Conservation (phyloP, 1,284 basidiomycete genomes). For the Apiotrichum sp. region DNA sequence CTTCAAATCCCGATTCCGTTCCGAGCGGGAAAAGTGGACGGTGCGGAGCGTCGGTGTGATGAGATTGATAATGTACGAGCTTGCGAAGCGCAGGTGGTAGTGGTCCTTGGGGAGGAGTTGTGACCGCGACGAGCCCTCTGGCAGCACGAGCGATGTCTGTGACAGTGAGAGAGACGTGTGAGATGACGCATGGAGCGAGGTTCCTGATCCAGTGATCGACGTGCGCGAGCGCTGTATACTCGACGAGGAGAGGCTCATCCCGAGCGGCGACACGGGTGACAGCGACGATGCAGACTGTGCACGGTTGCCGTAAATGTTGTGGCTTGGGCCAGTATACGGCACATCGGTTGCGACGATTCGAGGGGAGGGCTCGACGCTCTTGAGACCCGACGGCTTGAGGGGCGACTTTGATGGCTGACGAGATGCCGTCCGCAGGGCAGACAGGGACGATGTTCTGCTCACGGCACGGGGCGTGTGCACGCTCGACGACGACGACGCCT, state of each 20-base stretch:
- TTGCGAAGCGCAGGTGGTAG: conserved; percentile 38
- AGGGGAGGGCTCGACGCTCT: neutral
- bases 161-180: conserved; percentile 12
- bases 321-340: neutral
- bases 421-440: neutral
- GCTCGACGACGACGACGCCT: neutral
- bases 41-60: conserved; percentile 31
- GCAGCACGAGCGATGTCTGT: conserved; percentile 14
- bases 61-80: conserved; percentile 36
- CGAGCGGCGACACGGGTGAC: conserved; percentile 3
- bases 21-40: conserved; percentile 22
- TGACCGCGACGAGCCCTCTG: conserved; percentile 3
- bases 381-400: neutral
- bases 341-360: neutral
- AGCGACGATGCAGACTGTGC: neutral
- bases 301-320: neutral
- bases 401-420: neutral
- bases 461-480: neutral
- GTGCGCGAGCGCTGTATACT: conserved; percentile 4
- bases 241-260: conserved; percentile 7
- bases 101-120: conserved; percentile 34
- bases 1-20: conserved; percentile 30
- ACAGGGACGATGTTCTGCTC: neutral
- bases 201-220: neutral
- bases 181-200: conserved; percentile 1